These are phyloP conservation scores for Candida nanaspora DNA, from an alignment of 805 yeast species.

Conservation along the genomic window DNA sequence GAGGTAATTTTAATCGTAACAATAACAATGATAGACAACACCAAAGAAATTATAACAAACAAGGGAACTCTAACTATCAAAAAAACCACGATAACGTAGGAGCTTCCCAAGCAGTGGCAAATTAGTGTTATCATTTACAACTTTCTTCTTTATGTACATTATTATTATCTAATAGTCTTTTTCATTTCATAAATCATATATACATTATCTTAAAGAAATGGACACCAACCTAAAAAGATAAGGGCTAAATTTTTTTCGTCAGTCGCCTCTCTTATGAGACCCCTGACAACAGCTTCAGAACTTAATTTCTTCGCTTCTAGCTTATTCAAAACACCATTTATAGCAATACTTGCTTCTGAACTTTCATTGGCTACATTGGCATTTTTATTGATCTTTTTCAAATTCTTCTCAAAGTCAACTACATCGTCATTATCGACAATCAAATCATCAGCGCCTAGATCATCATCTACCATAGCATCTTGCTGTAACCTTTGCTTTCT, in stretches of 20 bases:
- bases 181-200: constrained; percentile 20
- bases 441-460: constrained; percentile 8
- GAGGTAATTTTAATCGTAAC: constrained; percentile 3
- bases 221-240: constrained; percentile 82
- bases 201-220: constrained; percentile 34
- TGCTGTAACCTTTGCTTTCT: constrained; percentile 45
- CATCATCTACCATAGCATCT: constrained; percentile 18
- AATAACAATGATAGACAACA: constrained; percentile 23
- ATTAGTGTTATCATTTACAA: not conserved
- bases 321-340: constrained; percentile 65
- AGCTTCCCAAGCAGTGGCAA: too few relatives aligned
- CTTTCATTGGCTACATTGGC: constrained; percentile 33
- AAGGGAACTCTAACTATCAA: constrained; percentile 3
- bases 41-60: constrained; percentile 18
- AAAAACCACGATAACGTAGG: constrained; percentile 1
- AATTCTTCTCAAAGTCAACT: too few relatives aligned
- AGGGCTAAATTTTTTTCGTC: constrained; percentile 60
- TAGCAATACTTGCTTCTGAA: constrained; percentile 75
- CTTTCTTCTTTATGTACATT: not conserved
- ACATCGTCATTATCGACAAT: too few relatives aligned
- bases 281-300: constrained; percentile 78
- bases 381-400: not conserved
- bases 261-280: constrained; percentile 70
- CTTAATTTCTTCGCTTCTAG: constrained; percentile 60
- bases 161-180: not conserved